These are phyloP conservation scores for Buxus sempervirens DNA, from an alignment of 164 flowering plant species.

Conservation along the genomic window DNA sequence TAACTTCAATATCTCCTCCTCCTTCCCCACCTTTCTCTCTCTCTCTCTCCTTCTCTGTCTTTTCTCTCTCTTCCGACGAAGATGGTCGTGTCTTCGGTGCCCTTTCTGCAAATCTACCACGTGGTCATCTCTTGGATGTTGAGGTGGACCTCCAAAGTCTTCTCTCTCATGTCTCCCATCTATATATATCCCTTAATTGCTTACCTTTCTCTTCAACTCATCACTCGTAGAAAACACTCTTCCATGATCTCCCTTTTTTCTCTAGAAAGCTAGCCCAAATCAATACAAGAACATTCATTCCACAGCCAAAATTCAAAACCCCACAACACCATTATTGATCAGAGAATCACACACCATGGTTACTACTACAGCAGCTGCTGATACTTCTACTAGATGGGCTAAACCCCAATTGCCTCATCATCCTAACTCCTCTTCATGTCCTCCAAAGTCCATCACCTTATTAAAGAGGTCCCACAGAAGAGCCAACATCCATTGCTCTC, in stretches of 20 bases:
- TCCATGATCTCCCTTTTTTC: not conserved
- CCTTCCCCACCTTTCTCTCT: not conserved
- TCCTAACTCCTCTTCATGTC: constrained; percentile 9
- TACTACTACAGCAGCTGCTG: constrained; percentile 5
- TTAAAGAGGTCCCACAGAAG: constrained; percentile 12
- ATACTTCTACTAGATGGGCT: constrained; percentile 6
- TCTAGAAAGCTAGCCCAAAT: not conserved
- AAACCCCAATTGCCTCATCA: not conserved
- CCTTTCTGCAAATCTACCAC: constrained; percentile 43
- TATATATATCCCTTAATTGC: constrained; percentile 4
- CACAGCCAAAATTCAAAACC: not conserved
- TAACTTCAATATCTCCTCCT: no score
- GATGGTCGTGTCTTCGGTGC: constrained; percentile 33
- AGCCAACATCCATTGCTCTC: constrained; percentile 22
- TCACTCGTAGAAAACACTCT: not conserved
- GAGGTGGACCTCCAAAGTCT: constrained; percentile 32
- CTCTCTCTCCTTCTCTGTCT: not conserved
- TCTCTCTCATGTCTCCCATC: not conserved
- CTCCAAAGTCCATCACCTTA: constrained; percentile 2
- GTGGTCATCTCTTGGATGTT: constrained; percentile 39
- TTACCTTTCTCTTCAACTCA: constrained; percentile 6
- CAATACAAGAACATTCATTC: not conserved
- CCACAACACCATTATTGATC: no score
- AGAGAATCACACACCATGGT: constrained; percentile 1
- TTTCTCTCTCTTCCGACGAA: not conserved